Evolutionary conservation across 129 eudicot species (phyloP), one percentile per base, ranked within the genome.

Genomic region (Lactuca sativa): DNA sequence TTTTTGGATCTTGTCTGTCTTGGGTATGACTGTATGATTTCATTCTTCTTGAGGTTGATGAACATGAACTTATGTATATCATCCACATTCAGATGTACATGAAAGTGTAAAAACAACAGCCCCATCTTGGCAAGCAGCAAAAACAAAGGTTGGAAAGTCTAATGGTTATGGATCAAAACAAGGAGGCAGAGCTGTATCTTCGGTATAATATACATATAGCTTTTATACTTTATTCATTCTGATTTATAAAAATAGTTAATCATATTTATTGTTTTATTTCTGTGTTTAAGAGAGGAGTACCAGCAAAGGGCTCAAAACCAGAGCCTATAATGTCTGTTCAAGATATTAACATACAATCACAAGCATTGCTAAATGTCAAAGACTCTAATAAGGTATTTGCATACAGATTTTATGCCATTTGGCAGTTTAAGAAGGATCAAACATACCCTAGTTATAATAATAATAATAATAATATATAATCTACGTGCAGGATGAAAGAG

Each of bases 301-400:
- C 93, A 40, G 59, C 83, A 3, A 95, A 80, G 83, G 84, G 86
- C 66, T 79, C 96, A 59, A 90, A 86, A 63, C 88, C 93, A 64
- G 97, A 95, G 40, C 16, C 95, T n/a, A 64, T 84, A 9, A 75
- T 84, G 90, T 87, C 99, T 62, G 85, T 95, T 81, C 96, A 95
- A 80, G 96, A 95, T 66, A 86, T 90, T 32, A 88, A 77, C 61
- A 72, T 95, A 30, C 97, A 87, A 79, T 82, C 96, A 62, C 99
- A 95, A 73, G 89, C 99, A 73, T 74, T 90, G 61, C 63, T 95
- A 53, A 88, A 85, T 78, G 70, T 95, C 53, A 95, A 77, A 85
- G 99, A 95, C 48, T 90, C 99, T 38, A 90, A 87, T 81, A 95
- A 95, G 99, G 99, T 87, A 76, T 63, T 10, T n/a, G 54, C 47